phyloP scores from a whole-genome alignment of 805 yeast species.

The Pichia insulana region DNA sequence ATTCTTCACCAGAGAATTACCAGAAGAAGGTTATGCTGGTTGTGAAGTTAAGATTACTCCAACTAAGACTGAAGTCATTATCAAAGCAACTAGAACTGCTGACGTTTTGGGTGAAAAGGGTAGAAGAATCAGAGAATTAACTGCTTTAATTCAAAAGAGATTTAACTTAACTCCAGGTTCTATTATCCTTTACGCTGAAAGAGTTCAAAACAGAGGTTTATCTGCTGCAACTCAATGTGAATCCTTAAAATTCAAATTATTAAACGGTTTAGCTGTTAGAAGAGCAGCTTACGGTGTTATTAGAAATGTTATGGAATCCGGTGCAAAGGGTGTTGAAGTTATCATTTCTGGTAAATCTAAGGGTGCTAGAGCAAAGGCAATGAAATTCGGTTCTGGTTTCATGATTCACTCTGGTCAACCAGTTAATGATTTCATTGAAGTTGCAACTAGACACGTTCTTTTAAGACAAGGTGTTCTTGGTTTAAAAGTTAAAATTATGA shows the following conservation, averaged over 20 bases:
- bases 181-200: conserved; percentile 93
- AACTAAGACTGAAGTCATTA: conserved; percentile 94
- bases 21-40: conserved; percentile 99
- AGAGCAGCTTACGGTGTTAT: conserved; percentile 99
- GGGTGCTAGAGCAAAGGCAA: conserved; percentile 99
- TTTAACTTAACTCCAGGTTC: conserved; percentile 93
- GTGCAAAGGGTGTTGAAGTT: conserved; percentile 99
- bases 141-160: conserved; percentile 97
- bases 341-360: conserved; percentile 99
- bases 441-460: conserved; percentile 98
- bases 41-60: conserved; percentile 99
- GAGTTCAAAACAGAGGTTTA: conserved; percentile 98
- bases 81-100: conserved; percentile 98
- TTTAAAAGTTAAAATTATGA: conserved; percentile 99
- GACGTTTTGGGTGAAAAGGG: conserved; percentile 99
- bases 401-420: conserved; percentile 99
- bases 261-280: conserved; percentile 98
- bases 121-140: conserved; percentile 98
- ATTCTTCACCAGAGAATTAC: conserved; percentile 99
- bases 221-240: conserved; percentile 99
- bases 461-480: conserved; percentile 99
- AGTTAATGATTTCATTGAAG: conserved; percentile 95
- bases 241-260: conserved; percentile 95
- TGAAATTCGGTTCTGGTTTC: conserved; percentile 99
- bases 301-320: conserved; percentile 99